Evolutionary conservation across 768 basidiomycete species (phyloP), one percentile per base, ranked within the genome.

Genomic region (Pulveroboletus ravenelii): DNA sequence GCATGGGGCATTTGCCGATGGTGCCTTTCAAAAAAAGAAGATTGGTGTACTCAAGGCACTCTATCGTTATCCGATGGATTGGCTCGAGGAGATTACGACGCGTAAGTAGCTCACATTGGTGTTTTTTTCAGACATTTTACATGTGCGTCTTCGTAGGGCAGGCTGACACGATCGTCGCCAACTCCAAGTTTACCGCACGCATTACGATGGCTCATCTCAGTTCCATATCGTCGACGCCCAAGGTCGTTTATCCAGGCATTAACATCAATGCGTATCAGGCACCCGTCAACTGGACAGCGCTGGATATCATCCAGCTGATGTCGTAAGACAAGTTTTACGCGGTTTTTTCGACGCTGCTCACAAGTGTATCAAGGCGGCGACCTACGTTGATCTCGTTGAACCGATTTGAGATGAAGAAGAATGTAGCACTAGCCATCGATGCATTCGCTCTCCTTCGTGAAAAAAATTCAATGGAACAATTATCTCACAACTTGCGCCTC

Each of bases 371-470:
- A 78, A 69, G 66, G 18, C 34, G 47, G 31, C 75, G 77, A 4
- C 89, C 87, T 1, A 93, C 90, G 0, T 68, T 98, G 4, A 62
- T 97, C 1, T 91, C 94, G 5, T 72, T 98, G 32, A 98, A 99
- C 65, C 87, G 95, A 2, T 98, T 95, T 62, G 96, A 99, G 69
- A 81, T 78, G 61, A 98, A 98, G 75, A 99, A 99, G 72, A 95
- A 98, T 58, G 78, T 77, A 1, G 79, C 79, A 2, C 75, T 99
- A 2, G 96, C 94, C 0, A 73, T 98, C 6, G 70, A 82, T 38
- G 73, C 94, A 0, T 97, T 93, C 60, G 82, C 87, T 1, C 66
- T 71, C 12, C 65, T 91, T 34, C 70, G 70, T 37, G 67, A 65
- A 39, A 64, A 56, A 14, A 45, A 67, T 12, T 48, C 52, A 6